Base-by-base conservation (phyloP, 2,329 filamentous ascomycete species). In the Trichoderma brevicompactum region DNA sequence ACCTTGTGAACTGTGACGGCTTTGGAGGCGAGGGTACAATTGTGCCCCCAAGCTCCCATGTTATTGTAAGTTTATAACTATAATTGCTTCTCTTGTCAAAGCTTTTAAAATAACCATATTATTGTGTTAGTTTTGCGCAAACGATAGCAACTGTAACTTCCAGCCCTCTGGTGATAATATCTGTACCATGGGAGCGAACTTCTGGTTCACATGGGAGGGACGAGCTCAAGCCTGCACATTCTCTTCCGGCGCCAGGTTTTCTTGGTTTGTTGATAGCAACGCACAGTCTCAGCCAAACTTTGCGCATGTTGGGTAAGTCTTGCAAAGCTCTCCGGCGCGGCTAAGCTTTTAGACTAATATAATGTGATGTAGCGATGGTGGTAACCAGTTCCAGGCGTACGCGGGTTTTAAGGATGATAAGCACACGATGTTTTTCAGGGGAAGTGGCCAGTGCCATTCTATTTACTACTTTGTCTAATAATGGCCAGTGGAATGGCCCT, bases 381-480 rank as follows among this genome's bases (percentile, higher is more conserved):
- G 54, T 10, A 58, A 58, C 54, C 54, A 58, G 32, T 58, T 58
- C 54, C 54, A 28, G 7, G 54, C 54, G n/a, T 58, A 58, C 41
- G 54, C 54, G 12, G 54, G 54, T 46, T 58, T 46, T 13, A 58
- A 58, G 41, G 54, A 58, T n/a, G 54, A 58, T 6, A 19, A 58
- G 54, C 54, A 58, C 28, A 46, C 28, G 1, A 58, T 58, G 54
- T 58, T 58, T 28, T 46, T 23, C n/a, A 1, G 40, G 0, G 54
- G 54, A 36, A 58, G n/a, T 38, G 7, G 54, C 54, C 54, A 19
- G 17, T 58, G 54, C 54, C 54, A 36, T 46, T 58, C 54, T 19
- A 58, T 58, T 7, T 58, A 58, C 54, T 58, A 58, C 41, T 58
- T 58, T 46, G 6, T 46, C 43, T 58, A 58, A 56, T 8, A 12